phyloP scores from a whole-genome alignment of 2,329 filamentous ascomycete genomes.

The Colletotrichum tropicicola region DNA sequence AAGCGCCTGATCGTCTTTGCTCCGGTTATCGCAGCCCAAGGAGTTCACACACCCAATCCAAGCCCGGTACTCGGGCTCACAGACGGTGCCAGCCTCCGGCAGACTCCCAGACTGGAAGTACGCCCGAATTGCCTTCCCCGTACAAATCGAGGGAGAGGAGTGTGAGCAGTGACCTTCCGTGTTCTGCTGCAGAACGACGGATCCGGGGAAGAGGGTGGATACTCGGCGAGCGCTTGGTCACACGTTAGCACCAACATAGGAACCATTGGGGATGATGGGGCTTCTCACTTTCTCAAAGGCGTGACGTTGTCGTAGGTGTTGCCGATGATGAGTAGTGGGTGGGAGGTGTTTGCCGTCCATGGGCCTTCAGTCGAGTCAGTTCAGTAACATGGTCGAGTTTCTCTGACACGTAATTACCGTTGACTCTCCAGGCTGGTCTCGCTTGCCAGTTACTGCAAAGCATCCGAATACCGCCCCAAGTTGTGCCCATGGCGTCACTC shows the following conservation, averaged over 20 bases:
- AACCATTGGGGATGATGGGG: not conserved
- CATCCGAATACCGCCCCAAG: constrained; percentile 30
- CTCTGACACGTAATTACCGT: not conserved
- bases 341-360: constrained; percentile 33
- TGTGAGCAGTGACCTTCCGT: constrained; percentile 6
- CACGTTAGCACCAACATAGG: not conserved
- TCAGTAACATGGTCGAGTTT: no score
- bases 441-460: constrained; percentile 40
- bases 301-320: constrained; percentile 37
- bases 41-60: constrained; percentile 11
- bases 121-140: not conserved
- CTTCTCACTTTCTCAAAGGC: constrained; percentile 4
- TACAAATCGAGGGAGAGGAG: not conserved
- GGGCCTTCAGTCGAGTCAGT: not conserved
- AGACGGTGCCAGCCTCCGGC: not conserved
- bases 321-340: constrained; percentile 42
- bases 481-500: constrained; percentile 25
- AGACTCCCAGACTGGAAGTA: constrained; percentile 8
- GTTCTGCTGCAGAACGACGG: constrained; percentile 5
- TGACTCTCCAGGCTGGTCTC: constrained; percentile 33
- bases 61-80: constrained; percentile 4
- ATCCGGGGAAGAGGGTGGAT: constrained; percentile 7
- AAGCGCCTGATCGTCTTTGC: not conserved
- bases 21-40: not conserved
- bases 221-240: not conserved